Evolutionary conservation across 192 early-diverging fungal species (phyloP).

Genomic region (Spinellus fusiger): DNA sequence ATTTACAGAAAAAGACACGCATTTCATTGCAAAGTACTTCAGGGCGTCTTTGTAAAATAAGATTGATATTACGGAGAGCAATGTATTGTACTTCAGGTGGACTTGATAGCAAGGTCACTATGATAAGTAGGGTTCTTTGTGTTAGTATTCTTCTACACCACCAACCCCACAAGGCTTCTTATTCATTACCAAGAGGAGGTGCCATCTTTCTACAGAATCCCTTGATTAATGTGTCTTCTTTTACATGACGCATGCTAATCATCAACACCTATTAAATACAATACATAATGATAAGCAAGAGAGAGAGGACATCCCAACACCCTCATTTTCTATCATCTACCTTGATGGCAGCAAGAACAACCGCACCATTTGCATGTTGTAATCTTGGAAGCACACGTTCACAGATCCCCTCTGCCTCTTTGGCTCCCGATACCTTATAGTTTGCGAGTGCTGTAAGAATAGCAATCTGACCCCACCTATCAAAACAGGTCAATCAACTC

Average conservation of each 20-base stretch:
- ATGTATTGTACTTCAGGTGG: slow-evolving; percentile 97
- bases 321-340: slow-evolving; percentile 30
- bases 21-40: slow-evolving; percentile 89
- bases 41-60: slow-evolving; percentile 87
- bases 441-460: slow-evolving; percentile 82
- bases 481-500: slow-evolving; percentile 5
- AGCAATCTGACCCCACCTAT: slow-evolving; percentile 92
- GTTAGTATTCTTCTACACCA: too few species aligned
- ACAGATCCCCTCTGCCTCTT: slow-evolving; percentile 84
- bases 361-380: slow-evolving; percentile 94
- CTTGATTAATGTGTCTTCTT: slow-evolving; percentile 64
- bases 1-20: slow-evolving; percentile 96
- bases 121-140: too few species aligned
- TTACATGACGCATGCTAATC: slow-evolving; percentile 65
- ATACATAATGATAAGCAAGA: too few species aligned
- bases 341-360: slow-evolving; percentile 87
- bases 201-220: slow-evolving; percentile 85
- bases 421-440: slow-evolving; percentile 66
- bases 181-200: slow-evolving; percentile 76
- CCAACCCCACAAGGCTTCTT: not conserved
- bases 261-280: slow-evolving; percentile 52
- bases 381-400: slow-evolving; percentile 89
- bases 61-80: slow-evolving; percentile 91
- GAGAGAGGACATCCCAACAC: not conserved
- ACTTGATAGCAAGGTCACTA: slow-evolving; percentile 81